Evolutionary conservation across 371 early-diverging fungal species (phyloP), one percentile per base, ranked within the genome.

Genomic region (Parasitella parasitica): DNA sequence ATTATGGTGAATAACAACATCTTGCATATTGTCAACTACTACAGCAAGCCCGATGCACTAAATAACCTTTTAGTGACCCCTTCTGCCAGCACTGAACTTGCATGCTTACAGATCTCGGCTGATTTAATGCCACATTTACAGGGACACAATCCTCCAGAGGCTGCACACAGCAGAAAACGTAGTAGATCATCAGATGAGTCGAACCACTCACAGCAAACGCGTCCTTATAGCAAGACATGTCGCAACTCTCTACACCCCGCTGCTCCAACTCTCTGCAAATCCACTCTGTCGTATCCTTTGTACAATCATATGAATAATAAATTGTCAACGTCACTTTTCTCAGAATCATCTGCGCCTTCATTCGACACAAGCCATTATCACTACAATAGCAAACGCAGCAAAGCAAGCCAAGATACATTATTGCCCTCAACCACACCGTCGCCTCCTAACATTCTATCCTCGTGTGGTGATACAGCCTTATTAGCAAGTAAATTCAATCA

Each of bases 1-100:
- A 83, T 93, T 50, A 83, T 87, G 39, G 82, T 85, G 52, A 85
- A 92, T 70, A 90, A 89, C 32, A 82, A 86, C 35, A 83, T 85
- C 37, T 87, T 91, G 63, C 95, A 94, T 62, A 77, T 94, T 63
- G 90, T 94, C 53, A 91, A 88, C 54, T 94, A 94, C 67, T 94
- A 93, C 65, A 80, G 84, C 51, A 86, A 88, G 46, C 85, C 88
- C n/a, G 91, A 94, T 62, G 87, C 89, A 11, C 57, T 85, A 15
- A 64, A 76, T 20, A 68, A 81, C 24, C 71, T 69, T 26, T 67
- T 88, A n/a, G 75, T 83, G 6, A 83, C 85, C 6, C 88, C 88
- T 24, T 79, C 83, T 20, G 59, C 67, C 27, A 70, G 70, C 30
- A 78, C 80, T 54, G 66, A 76, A 39, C 68, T 83, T 27, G 70